Base-by-base conservation (phyloP, 148 eudicot genomes). In the Nepenthes gracilis region DNA sequence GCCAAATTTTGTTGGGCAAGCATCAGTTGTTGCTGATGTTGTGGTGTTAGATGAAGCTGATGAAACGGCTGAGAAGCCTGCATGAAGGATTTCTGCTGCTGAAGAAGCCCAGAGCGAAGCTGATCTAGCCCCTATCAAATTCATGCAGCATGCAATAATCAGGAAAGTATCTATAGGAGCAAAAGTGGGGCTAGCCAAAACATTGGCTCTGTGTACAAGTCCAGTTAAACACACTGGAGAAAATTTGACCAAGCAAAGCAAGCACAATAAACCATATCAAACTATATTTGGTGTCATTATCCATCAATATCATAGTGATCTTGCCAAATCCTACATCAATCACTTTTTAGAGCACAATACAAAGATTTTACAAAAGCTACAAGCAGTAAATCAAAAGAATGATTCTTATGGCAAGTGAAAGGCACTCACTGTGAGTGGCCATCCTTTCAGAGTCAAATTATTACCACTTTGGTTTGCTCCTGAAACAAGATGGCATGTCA, bases 401-500 rank as follows among this genome's bases (percentile, higher is more conserved):
- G 36, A 35, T 36, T 64, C 4, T n/a, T 23, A 54, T 23, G 43
- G 33, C 14, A 53, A 12, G 13, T n/a, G 40, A 47, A 65, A 65
- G 35, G 33, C 14, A 82, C 90, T 80, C 71, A 87, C 95, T 9
- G 85, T 80, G 62, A 87, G 83, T 53, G 95, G 95, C 90, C 90
- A 84, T 69, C 95, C 95, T 68, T 87, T 82, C 74, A 87, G 67
- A 35, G 87, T 83, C 74, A 82, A 66, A 75, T 72, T 87, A 62
- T 76, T 84, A 33, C 82, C 70, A 68, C 81, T 80, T 74, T 80
- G 85, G 65, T 76, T 84, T 74, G 83, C 68, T 70, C 85, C 85
- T 83, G 75, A 72, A 73, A 58, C 59, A 69, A 70, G 47, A 71
- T 50, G 35, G 61, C 58, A 33, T 38, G 55, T 43, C 33, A 35